Base-by-base conservation (phyloP, 768 basidiomycete genomes). In the Hygrocybe punicea region DNA sequence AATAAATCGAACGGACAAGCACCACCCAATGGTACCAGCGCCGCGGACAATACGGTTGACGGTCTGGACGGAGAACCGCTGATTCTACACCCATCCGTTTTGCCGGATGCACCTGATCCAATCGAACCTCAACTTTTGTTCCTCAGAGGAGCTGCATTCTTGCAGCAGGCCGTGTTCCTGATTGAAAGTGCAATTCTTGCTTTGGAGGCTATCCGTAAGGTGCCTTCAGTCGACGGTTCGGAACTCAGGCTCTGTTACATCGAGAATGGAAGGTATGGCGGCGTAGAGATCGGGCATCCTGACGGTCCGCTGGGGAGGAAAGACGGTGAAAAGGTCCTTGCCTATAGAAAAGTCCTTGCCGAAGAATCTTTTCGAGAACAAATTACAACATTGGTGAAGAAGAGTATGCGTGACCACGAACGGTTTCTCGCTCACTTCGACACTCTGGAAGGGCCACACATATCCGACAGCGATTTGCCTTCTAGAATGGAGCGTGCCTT, bases 121-220 rank as follows among this genome's bases (percentile, higher is more conserved):
- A 84, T 94, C 55, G 93, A 95, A 66, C 86, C 84, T 0, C 93
- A 94, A 64, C 74, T 90, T 21, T 72, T 92, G 29, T 95, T 95
- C 73, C 76, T 91, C 25, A 85, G 93, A 46, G 93, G 88, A 2
- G 86, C 90, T 3, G 85, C 91, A 2, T 87, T 90, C 70, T 78
- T 94, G 2, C 90, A 91, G 62, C 86, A 92, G 25, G 89, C 89
- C 0, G 74, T 91, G 4, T 76, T 78, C 66, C 73, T 91, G 25
- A 86, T 94, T 60, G 93, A 95, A 69, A 73, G 77, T 29, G 83
- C 84, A 1, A 80, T 91, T 5, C 72, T 94, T 58, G 73, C 79
- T 56, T 74, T 93, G 23, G 93, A 95, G 64, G 84, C 79, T 10
- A 76, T 93, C 16, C 73, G 72, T 58, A 89, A 85, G 69, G 73